phyloP scores from a whole-genome alignment of 805 yeast genomes.

The Suhomyces vadensis region DNA sequence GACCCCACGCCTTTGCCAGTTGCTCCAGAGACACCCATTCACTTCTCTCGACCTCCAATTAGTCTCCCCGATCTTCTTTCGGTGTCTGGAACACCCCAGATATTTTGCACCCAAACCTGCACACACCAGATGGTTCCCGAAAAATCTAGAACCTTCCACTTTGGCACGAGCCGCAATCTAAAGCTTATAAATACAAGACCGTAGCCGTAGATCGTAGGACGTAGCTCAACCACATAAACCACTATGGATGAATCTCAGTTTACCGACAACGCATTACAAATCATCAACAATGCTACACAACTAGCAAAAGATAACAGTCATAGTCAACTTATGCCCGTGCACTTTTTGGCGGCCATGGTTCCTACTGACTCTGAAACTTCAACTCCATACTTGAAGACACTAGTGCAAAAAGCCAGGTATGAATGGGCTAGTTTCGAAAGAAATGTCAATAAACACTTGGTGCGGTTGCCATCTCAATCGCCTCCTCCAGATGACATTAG shows the following conservation, averaged over 20 bases:
- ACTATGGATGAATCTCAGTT: conserved; percentile 70
- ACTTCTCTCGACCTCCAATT: no score
- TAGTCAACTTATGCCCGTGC: conserved; percentile 83
- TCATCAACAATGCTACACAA: conserved; percentile 76
- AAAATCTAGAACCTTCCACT: conserved; percentile 8
- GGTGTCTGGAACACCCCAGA: neutral
- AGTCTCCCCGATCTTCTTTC: neutral
- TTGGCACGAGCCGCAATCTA: neutral
- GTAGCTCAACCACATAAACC: conserved; percentile 1
- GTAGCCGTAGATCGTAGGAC: no score
- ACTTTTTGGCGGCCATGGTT: conserved; percentile 88
- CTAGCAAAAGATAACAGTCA: conserved; percentile 84
- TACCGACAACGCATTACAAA: conserved; percentile 88
- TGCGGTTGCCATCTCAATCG: conserved; percentile 79
- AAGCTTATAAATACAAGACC: neutral
- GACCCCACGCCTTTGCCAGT: no score
- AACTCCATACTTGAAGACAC: conserved; percentile 66
- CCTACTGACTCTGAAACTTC: conserved; percentile 52
- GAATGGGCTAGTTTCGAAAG: conserved; percentile 84
- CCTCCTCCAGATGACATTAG: conserved; percentile 87
- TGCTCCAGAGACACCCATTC: no score
- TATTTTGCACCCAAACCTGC: neutral
- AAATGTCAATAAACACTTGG: conserved; percentile 75
- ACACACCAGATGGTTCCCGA: neutral
- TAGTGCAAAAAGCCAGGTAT: conserved; percentile 81